phyloP scores from a whole-genome alignment of 257 asterid genomes.

The Solanum stenotomum region DNA sequence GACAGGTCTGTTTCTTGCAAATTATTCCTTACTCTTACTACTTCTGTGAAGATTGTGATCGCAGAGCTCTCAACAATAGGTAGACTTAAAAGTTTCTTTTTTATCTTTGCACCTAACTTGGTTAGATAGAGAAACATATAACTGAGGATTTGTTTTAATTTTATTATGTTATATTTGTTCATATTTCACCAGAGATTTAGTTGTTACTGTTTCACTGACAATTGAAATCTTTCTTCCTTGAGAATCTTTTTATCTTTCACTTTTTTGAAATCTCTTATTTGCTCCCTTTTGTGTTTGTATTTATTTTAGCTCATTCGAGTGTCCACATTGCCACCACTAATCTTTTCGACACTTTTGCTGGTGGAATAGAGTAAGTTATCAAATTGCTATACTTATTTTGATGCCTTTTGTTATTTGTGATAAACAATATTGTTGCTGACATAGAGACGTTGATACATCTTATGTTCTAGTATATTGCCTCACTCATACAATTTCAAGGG shows the following conservation, averaged over 20 bases:
- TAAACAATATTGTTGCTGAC: not conserved
- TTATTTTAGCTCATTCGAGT: not conserved
- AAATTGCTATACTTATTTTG: not conserved
- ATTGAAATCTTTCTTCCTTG: not conserved
- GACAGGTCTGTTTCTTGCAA: too few relatives aligned
- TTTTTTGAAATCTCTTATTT: not conserved
- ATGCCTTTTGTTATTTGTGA: not conserved
- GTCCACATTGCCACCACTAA: slow-evolving; percentile 36
- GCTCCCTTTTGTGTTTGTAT: slow-evolving; percentile 3
- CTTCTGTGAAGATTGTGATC: too few relatives aligned
- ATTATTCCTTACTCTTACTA: too few relatives aligned
- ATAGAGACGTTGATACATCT: not conserved
- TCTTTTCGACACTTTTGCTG: slow-evolving; percentile 84
- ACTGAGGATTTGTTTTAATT: too few relatives aligned
- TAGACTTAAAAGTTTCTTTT: too few relatives aligned
- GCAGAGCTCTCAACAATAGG: too few relatives aligned
- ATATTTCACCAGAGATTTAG: too few relatives aligned
- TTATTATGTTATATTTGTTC: too few relatives aligned
- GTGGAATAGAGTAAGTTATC: slow-evolving; percentile 82
- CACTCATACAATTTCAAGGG: too few relatives aligned
- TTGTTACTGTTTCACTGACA: not conserved
- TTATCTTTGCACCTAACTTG: too few relatives aligned
- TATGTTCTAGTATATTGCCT: slow-evolving; percentile 35
- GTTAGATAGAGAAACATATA: too few relatives aligned
- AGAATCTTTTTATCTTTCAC: not conserved